These are phyloP conservation scores for Elaeis oleifera DNA, from an alignment of 202 grass and related monocot species.

Conservation along the genomic window DNA sequence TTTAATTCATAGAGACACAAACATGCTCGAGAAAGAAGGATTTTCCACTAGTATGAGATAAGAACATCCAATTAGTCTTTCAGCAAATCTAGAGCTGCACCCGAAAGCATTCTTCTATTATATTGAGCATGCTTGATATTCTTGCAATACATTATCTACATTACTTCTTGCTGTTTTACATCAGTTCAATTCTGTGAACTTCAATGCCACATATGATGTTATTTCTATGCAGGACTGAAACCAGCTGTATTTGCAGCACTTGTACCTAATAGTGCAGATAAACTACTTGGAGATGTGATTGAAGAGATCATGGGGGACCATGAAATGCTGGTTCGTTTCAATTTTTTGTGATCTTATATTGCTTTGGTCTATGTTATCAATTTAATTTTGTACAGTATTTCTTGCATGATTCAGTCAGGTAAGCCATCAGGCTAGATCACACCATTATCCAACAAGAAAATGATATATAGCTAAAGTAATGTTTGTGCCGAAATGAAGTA, in stretches of 20 bases:
- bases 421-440: constrained; percentile 18
- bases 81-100: neutral
- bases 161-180: too few relatives aligned
- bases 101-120: too few relatives aligned
- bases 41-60: too few relatives aligned
- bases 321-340: constrained; percentile 77
- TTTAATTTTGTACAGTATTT: neutral
- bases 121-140: too few relatives aligned
- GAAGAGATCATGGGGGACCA: constrained; percentile 93
- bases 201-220: neutral
- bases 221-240: constrained; percentile 44
- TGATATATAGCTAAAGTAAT: too few relatives aligned
- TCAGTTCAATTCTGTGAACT: too few relatives aligned
- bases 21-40: too few relatives aligned
- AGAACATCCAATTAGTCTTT: neutral
- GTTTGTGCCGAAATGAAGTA: too few relatives aligned
- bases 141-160: too few relatives aligned
- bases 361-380: constrained; percentile 5
- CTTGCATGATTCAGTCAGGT: constrained; percentile 41
- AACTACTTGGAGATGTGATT: constrained; percentile 68
- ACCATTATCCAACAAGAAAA: too few relatives aligned
- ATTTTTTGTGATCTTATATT: neutral
- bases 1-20: neutral
- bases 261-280: constrained; percentile 86
- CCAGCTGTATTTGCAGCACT: constrained; percentile 84